These are phyloP conservation scores for Papiliotrema fonsecae DNA, from an alignment of 1,284 basidiomycete genomes.

Conservation along the genomic window DNA sequence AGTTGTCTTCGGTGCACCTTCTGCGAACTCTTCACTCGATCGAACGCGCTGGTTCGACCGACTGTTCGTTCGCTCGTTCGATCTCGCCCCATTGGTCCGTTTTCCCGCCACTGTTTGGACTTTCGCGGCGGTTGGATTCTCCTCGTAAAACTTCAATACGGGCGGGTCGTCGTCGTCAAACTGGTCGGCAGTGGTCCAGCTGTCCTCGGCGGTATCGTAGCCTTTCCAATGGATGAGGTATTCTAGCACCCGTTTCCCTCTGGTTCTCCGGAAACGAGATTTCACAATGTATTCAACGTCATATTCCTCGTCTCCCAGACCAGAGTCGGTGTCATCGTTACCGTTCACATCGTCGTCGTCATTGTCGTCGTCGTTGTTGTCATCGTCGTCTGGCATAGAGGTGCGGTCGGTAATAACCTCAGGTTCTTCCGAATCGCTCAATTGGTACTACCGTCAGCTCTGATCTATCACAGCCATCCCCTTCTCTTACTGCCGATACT, in stretches of 20 bases:
- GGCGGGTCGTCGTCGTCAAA: conserved; percentile 46
- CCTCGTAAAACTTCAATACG: conserved; percentile 29
- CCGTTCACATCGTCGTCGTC: neutral
- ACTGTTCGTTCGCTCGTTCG: no score
- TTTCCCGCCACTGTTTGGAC: neutral
- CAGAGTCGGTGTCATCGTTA: conserved; percentile 1
- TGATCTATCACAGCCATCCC: no score
- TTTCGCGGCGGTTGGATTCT: conserved; percentile 15
- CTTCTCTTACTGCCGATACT: no score
- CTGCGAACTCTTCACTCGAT: neutral
- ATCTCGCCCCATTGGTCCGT: neutral
- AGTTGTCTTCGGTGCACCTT: no score
- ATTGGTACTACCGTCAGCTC: neutral
- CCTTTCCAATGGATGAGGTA: conserved; percentile 39
- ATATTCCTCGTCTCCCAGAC: conserved; percentile 34
- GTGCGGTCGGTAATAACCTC: neutral
- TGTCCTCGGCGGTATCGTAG: conserved; percentile 25
- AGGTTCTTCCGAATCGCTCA: neutral
- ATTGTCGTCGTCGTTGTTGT: neutral
- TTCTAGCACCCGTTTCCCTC: conserved; percentile 23
- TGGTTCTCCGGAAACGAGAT: conserved; percentile 19
- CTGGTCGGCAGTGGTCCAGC: conserved; percentile 34
- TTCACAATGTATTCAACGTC: conserved; percentile 40
- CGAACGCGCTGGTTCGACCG: no score
- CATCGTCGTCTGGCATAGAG: neutral